Conservation (phyloP, 2,329 filamentous ascomycete species). For the Rachicladosporium sp. region DNA sequence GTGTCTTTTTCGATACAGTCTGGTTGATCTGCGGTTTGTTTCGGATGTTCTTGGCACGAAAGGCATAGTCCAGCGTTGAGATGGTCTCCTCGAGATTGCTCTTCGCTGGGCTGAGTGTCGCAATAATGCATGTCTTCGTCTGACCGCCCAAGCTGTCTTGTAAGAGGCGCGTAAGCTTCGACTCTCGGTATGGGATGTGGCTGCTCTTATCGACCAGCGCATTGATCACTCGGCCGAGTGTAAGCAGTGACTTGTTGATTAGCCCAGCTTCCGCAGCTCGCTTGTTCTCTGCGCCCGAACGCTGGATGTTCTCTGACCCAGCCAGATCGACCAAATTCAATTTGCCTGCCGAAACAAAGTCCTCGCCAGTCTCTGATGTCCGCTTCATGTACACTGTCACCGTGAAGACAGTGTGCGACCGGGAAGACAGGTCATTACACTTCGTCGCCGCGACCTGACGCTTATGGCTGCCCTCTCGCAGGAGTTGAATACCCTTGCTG, state of each 20-base stretch:
- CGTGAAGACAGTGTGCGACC: constrained; percentile 95
- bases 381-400: constrained; percentile 85
- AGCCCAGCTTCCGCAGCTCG: constrained; percentile 87
- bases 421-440: constrained; percentile 94
- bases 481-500: constrained; percentile 71
- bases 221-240: constrained; percentile 92
- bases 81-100: constrained; percentile 97
- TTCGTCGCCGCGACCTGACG: constrained; percentile 99
- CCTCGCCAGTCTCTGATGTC: constrained; percentile 69
- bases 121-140: constrained; percentile 98
- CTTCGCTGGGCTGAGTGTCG: constrained; percentile 86
- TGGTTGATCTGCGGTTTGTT: constrained; percentile 96
- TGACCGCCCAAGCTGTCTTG: constrained; percentile 93
- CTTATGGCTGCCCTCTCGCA: constrained; percentile 81
- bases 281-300: constrained; percentile 96
- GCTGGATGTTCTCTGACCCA: constrained; percentile 93
- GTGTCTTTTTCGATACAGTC: constrained; percentile 80
- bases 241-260: constrained; percentile 96
- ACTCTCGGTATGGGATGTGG: constrained; percentile 89
- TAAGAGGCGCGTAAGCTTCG: constrained; percentile 83
- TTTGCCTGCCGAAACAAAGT: constrained; percentile 83
- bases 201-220: constrained; percentile 79
- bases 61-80: constrained; percentile 93
- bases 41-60: constrained; percentile 93
- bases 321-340: constrained; percentile 93